Evolutionary conservation across 2,329 filamentous ascomycete genomes (phyloP), one percentile per base, ranked within the genome.

Genomic region (Remersonia thermophila): DNA sequence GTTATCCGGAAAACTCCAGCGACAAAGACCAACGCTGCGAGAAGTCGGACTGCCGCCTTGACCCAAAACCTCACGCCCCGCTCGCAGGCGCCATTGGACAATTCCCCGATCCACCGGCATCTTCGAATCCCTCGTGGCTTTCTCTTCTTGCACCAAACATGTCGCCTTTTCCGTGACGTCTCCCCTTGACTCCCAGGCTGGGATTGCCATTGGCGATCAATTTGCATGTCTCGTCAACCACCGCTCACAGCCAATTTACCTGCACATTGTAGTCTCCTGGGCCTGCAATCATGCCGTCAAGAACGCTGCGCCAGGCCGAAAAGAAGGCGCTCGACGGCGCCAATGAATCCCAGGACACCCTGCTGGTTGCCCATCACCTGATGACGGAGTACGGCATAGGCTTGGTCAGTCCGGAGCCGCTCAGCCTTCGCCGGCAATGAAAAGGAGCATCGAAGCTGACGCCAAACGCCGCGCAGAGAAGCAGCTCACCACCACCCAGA

Each of bases 311-410:
- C 28, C 38, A 40, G 36, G 54, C 53, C 4, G 55, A 53, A 14
- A 44, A 47, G 10, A 47, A 39, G 40, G 51, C 44, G 3, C 32
- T 52, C 7, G 46, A 55, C 4, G 58, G 54, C 35, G 49, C 40
- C 38, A 50, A 54, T 40, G 61, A 62, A 36, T 58, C 60, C 7
- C 62, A 66, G 44, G 62, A 67, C 46, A 67, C 60, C 51, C 63
- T 66, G 49, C 50, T 53, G 17, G 50, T 66, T 17, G 44, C 62
- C 2, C 54, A 59, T 26, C 52, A 52, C 37, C 55, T 63, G 44
- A 56, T 55, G 42, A 52, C 49, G 14, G 51, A 59, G 39, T 58
- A 62, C 39, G 61, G 59, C 37, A 51, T 60, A 12, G 56, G 51
- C 32, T 47, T 51, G 51, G 62, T 65, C 54, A 49, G 61, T 62